phyloP scores from a whole-genome alignment of 108 stramenopile genomes.

The Nannochloropsis gaditana region DNA sequence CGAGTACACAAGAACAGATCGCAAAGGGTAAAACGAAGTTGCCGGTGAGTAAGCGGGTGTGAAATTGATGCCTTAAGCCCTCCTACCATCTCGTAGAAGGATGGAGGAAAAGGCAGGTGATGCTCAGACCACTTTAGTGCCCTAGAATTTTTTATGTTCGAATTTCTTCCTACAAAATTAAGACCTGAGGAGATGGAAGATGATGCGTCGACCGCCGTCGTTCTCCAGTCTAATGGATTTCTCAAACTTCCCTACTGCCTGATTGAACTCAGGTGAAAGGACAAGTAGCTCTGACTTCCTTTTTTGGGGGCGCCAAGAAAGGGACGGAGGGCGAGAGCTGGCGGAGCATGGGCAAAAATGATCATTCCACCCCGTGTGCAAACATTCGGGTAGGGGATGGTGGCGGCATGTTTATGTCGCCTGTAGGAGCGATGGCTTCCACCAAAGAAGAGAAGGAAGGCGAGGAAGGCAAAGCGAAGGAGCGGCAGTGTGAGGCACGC shows the following conservation, averaged over 20 bases:
- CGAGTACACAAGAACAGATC: too few species aligned
- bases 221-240: too few species aligned
- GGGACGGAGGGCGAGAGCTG: background rate
- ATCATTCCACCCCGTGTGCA: background rate
- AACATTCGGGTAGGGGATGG: conserved; percentile 3
- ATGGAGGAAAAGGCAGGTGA: too few species aligned
- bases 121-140: too few species aligned
- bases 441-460: background rate
- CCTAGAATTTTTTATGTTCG: too few species aligned
- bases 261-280: background rate
- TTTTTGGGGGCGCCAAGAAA: conserved; percentile 17
- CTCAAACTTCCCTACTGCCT: background rate
- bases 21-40: too few species aligned
- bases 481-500: background rate
- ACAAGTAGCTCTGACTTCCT: conserved; percentile 12
- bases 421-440: background rate
- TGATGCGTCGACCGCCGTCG: too few species aligned
- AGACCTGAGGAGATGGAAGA: too few species aligned
- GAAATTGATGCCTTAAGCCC: too few species aligned
- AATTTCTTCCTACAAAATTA: too few species aligned
- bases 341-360: background rate
- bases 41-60: too few species aligned
- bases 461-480: background rate
- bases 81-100: too few species aligned
- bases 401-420: conserved; percentile 8